phyloP scores from a whole-genome alignment of 2,329 filamentous ascomycete genomes.

The Alternaria sp. region DNA sequence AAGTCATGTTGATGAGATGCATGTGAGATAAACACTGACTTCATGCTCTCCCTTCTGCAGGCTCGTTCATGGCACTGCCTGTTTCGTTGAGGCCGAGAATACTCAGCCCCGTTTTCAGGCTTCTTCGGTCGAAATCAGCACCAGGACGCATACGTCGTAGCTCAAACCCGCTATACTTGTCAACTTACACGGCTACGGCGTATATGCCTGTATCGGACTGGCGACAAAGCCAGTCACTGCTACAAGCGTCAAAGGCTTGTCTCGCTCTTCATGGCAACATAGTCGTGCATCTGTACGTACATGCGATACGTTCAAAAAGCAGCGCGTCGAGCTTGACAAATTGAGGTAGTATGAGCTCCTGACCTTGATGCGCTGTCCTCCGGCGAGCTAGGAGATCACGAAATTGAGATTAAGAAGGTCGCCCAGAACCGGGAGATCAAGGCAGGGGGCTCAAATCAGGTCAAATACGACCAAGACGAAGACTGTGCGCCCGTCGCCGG shows the following conservation, averaged over 20 bases:
- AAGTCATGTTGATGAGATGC: background rate
- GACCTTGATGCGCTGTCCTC: conserved; percentile 90
- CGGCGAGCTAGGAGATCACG: conserved; percentile 84
- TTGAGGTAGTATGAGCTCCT: background rate
- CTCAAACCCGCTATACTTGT: no score
- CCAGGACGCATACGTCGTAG: no score
- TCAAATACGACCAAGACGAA: conserved; percentile 95
- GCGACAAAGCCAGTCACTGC: no score
- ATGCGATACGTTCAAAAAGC: background rate
- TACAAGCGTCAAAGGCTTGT: no score
- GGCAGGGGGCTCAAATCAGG: conserved; percentile 62
- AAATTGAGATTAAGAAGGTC: conserved; percentile 57
- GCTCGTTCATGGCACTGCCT: background rate
- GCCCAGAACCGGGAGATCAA: conserved; percentile 61
- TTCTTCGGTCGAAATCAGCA: no score
- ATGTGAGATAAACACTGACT: background rate
- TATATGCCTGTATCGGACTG: no score
- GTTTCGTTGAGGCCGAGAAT: background rate
- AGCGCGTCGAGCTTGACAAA: background rate
- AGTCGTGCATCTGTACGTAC: no score
- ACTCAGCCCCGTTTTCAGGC: no score
- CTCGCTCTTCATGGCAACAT: no score
- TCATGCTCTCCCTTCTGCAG: background rate
- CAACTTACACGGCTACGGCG: no score
- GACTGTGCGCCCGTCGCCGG: conserved; percentile 20